phyloP scores from a whole-genome alignment of 441 rosid genomes.

The Bocquillonia castaneifolia region DNA sequence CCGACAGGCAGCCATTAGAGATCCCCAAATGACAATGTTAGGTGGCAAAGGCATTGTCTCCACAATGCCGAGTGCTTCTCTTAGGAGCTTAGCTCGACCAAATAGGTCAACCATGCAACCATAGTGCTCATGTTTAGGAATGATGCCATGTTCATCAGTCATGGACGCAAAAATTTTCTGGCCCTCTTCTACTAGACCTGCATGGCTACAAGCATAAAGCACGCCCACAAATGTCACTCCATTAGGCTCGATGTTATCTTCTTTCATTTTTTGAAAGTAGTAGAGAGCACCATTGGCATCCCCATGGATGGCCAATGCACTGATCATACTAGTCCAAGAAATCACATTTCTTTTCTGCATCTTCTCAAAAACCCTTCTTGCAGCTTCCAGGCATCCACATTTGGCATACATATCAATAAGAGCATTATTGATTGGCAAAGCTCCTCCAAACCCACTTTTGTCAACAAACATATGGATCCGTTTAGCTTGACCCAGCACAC shows the following conservation, averaged over 20 bases:
- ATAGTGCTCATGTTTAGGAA: constrained; percentile 54
- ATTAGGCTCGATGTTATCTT: constrained; percentile 40
- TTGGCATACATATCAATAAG: constrained; percentile 67
- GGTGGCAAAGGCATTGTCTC: constrained; percentile 51
- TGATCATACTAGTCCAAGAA: constrained; percentile 62
- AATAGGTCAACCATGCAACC: constrained; percentile 64
- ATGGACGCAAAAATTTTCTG: constrained; percentile 36
- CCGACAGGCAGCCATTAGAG: constrained; percentile 57
- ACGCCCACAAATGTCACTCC: constrained; percentile 57
- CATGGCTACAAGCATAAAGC: constrained; percentile 66
- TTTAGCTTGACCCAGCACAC: constrained; percentile 46
- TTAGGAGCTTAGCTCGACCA: constrained; percentile 50
- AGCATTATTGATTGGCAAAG: constrained; percentile 42
- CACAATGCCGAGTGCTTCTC: constrained; percentile 42
- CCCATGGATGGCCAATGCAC: constrained; percentile 57
- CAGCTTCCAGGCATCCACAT: constrained; percentile 50
- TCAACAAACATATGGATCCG: constrained; percentile 40
- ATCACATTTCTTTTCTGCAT: constrained; percentile 42
- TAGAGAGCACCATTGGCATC: constrained; percentile 47
- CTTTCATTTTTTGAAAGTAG: constrained; percentile 50
- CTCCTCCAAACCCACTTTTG: constrained; percentile 33
- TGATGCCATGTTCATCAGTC: constrained; percentile 33
- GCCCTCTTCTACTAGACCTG: constrained; percentile 50
- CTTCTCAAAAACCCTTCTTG: constrained; percentile 41
- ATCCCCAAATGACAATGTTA: constrained; percentile 65